Evolutionary conservation across 441 rosid genomes (phyloP).

Genomic region (Daphne laureola): DNA sequence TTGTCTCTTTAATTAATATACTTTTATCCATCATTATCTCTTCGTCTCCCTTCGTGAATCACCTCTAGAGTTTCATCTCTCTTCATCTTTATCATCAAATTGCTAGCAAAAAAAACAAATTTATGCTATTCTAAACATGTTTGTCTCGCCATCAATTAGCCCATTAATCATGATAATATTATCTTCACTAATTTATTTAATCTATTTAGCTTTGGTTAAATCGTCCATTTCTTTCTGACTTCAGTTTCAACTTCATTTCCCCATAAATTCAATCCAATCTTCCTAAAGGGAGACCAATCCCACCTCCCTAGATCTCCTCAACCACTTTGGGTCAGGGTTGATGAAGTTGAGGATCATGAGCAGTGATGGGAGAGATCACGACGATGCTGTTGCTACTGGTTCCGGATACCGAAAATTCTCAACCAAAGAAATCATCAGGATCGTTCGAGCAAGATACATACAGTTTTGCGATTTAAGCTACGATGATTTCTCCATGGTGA

Average conservation of each 20-base stretch:
- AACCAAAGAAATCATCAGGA: constrained; percentile 37
- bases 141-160: no score
- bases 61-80: no score
- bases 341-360: not conserved
- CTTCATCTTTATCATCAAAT: no score
- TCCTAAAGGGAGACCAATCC: not conserved
- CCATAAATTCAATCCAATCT: not conserved
- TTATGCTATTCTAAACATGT: no score
- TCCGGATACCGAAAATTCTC: constrained; percentile 20
- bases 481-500: constrained; percentile 25
- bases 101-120: no score
- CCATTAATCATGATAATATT: no score
- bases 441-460: constrained; percentile 39
- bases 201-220: no score
- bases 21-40: no score
- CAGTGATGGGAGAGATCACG: no score
- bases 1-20: no score
- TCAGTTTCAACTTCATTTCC: not conserved
- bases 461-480: constrained; percentile 30
- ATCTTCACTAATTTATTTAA: no score
- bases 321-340: not conserved
- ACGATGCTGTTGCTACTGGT: not conserved
- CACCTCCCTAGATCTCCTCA: not conserved
- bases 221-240: not conserved
- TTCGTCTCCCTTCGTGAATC: no score